phyloP scores from a whole-genome alignment of 1,284 basidiomycete genomes.

The Irpex lacteus region DNA sequence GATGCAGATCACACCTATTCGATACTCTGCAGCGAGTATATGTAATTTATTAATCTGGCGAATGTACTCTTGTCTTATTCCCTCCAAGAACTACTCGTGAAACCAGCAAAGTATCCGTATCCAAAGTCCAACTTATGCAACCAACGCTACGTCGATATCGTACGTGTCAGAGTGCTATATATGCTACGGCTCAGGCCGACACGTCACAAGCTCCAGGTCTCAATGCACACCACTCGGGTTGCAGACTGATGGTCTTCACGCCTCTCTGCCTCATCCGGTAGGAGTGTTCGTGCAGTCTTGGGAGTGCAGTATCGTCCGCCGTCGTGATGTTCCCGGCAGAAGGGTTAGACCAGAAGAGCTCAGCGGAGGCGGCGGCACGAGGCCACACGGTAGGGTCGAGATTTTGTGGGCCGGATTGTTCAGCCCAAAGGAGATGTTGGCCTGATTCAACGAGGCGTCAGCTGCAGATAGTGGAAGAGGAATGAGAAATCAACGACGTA shows the following conservation, averaged over 20 bases:
- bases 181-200: slow-evolving; percentile 32
- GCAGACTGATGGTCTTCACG: slow-evolving; percentile 64
- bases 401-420: slow-evolving; percentile 71
- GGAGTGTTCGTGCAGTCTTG: slow-evolving; percentile 73
- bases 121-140: neutral
- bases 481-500: slow-evolving; percentile 24
- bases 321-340: slow-evolving; percentile 48
- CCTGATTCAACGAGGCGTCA: slow-evolving; percentile 34
- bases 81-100: neutral
- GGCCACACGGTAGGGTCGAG: slow-evolving; percentile 79
- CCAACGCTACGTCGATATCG: neutral
- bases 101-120: neutral
- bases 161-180: too few species aligned
- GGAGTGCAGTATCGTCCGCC: slow-evolving; percentile 65
- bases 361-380: slow-evolving; percentile 73
- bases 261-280: slow-evolving; percentile 72
- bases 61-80: slow-evolving; percentile 12
- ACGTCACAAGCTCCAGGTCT: slow-evolving; percentile 62
- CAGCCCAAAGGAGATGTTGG: slow-evolving; percentile 75
- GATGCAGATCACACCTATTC: slow-evolving; percentile 6
- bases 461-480: neutral
- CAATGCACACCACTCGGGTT: slow-evolving; percentile 82
- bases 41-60: slow-evolving; percentile 16
- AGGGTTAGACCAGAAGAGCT: slow-evolving; percentile 78
- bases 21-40: slow-evolving; percentile 9